Evolutionary conservation across 345 rosid species (phyloP), one percentile per base, ranked within the genome.

Genomic region (Balakata baccata): DNA sequence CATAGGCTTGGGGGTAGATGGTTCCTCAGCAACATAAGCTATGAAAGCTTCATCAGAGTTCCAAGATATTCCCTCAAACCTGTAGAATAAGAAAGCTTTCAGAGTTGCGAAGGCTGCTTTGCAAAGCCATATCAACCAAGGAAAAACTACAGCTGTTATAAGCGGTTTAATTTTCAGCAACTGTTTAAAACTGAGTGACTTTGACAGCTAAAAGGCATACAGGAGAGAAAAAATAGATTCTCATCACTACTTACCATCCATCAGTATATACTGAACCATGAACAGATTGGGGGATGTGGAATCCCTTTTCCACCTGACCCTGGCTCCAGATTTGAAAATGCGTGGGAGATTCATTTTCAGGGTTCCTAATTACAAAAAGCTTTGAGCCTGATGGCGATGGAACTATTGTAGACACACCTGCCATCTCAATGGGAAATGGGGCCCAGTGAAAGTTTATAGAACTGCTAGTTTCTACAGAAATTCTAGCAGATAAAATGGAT

Each of bases 31-130:
- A 43, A 87, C 87, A 87, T 92, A 95, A 59, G 96, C 97, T 68
- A 95, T 75, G 70, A 63, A 80, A 76, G 85, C 84, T 85, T 92
- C 99, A 74, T 92, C 86, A 5, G 86, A 81, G 69, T 89, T 92
- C 98, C 99, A 95, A 63, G 98, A 86, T n/a, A 95, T 85, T 51
- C 96, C 99, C 77, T 95, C 97, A 79, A 95, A 95, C 99, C 98
- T 95, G 74, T 18, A 70, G 6, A 75, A 69, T 46, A 63, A 23
- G 64, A 59, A 73, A 74, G 3, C 23, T 70, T 75, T 82, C 70
- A 76, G 57, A 64, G 43, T 62, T 59, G 22, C 49, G 34, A 29
- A 29, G 67, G 20, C 29, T 29, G 6, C 57, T n/a, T 6, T 64
- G 12, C 57, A 68, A n/a, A 37, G 46, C 68, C 43, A 53, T 22